phyloP scores from a whole-genome alignment of 2,329 filamentous ascomycete genomes.

The Pestalotiopsis sp. region DNA sequence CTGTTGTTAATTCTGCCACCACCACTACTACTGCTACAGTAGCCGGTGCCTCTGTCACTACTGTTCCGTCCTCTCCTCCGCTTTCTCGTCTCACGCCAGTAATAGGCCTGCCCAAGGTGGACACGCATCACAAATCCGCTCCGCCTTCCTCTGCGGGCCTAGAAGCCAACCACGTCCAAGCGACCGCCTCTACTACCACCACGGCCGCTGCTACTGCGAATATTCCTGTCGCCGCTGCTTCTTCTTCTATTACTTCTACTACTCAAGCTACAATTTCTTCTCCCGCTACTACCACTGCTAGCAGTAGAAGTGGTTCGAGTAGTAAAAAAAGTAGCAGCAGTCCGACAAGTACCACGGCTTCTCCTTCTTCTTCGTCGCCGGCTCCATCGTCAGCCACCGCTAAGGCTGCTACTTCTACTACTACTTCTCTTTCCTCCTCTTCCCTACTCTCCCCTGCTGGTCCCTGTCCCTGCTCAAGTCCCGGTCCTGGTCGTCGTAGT shows the following conservation, averaged over 20 bases:
- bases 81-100: conserved; percentile 1
- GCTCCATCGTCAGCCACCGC: not conserved
- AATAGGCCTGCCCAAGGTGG: not conserved
- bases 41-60: not conserved
- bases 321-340: not conserved
- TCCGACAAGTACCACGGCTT: not conserved
- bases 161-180: conserved; percentile 9
- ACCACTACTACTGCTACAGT: not conserved
- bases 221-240: not conserved
- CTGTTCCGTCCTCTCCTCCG: not conserved
- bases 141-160: conserved; percentile 9
- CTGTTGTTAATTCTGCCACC: not conserved
- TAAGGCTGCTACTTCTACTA: not conserved
- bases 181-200: conserved; percentile 1
- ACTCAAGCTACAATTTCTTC: not conserved
- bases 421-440: not conserved
- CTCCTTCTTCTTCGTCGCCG: not conserved
- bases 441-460: not conserved
- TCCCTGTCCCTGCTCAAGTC: not conserved
- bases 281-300: not conserved
- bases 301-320: too few species aligned
- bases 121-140: conserved; percentile 9
- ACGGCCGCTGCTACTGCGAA: not conserved
- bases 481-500: not conserved
- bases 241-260: not conserved